Percentiles rank a stretch among this genome's conserved stretches.
Conservation (phyloP, 441 rosid species). For the Rhodomyrtus psidioides region DNA sequence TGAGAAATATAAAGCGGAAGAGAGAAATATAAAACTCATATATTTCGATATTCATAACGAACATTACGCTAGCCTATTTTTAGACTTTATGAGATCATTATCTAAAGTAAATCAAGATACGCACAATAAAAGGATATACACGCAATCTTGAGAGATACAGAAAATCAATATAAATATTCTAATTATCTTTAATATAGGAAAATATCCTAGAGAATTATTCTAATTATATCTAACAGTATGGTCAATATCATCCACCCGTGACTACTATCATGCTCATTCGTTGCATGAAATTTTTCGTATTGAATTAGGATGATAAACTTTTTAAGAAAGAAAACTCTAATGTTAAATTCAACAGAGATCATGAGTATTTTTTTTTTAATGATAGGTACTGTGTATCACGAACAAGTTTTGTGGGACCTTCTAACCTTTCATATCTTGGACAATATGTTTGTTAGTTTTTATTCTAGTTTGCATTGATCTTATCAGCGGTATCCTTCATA, state of each 20-base stretch:
- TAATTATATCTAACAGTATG: too few relatives aligned
- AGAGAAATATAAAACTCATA: too few relatives aligned
- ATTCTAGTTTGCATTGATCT: not conserved
- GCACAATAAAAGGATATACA: too few relatives aligned
- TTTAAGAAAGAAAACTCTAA: not conserved
- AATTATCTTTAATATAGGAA: too few relatives aligned
- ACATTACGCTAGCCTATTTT: too few relatives aligned
- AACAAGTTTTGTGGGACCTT: not conserved
- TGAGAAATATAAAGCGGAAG: too few relatives aligned
- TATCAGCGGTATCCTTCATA: not conserved
- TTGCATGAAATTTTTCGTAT: not conserved
- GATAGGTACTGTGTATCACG: not conserved
- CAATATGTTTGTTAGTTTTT: not conserved
- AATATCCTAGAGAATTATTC: too few relatives aligned
- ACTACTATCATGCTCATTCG: not conserved
- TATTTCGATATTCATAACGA: too few relatives aligned
- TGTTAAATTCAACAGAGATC: fast-evolving
- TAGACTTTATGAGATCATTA: too few relatives aligned
- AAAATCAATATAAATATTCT: too few relatives aligned
- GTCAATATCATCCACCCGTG: not conserved
- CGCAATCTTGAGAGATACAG: too few relatives aligned
- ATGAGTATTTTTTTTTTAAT: not conserved
- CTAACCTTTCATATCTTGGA: not conserved
- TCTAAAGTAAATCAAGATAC: too few relatives aligned
- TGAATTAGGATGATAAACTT: not conserved